Conservation (phyloP, 306 rosid genomes). For the Notholithocarpus densiflorus region DNA sequence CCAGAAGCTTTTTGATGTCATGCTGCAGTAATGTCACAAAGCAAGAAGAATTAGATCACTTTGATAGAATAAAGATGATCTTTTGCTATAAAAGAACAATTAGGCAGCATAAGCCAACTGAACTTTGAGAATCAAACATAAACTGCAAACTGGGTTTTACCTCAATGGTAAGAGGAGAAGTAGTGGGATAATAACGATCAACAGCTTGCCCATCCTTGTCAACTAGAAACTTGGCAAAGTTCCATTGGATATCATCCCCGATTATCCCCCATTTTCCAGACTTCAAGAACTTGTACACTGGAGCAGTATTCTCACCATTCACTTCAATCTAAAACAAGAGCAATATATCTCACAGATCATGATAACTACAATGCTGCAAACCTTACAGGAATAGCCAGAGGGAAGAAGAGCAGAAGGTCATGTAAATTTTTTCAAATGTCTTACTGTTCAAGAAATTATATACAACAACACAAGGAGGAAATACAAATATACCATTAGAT, state of each 20-base stretch:
- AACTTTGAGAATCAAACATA: conserved; percentile 3
- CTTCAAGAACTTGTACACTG: conserved; percentile 73
- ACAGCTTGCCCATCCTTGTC: conserved; percentile 68
- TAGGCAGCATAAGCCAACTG: conserved; percentile 7
- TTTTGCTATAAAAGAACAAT: not conserved
- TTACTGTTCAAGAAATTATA: not conserved
- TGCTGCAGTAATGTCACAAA: conserved; percentile 35
- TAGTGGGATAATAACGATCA: conserved; percentile 81
- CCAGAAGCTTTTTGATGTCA: conserved; percentile 60
- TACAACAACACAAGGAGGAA: not conserved
- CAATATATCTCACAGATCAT: not conserved
- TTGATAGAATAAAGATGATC: not conserved
- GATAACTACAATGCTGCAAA: not conserved
- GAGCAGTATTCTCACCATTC: conserved; percentile 65
- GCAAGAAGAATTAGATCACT: not conserved
- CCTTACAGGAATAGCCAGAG: not conserved
- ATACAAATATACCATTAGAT: not conserved
- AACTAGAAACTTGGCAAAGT: conserved; percentile 77
- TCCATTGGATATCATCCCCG: conserved; percentile 87
- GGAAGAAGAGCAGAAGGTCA: not conserved
- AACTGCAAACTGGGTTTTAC: conserved; percentile 28
- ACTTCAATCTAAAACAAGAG: conserved; percentile 66
- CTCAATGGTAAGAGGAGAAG: conserved; percentile 83
- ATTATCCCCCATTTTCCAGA: conserved; percentile 71
- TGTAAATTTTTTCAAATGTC: not conserved